Evolutionary conservation across 345 rosid genomes (phyloP), one percentile per base, ranked within the genome.

Genomic region (Iberis pinnata): DNA sequence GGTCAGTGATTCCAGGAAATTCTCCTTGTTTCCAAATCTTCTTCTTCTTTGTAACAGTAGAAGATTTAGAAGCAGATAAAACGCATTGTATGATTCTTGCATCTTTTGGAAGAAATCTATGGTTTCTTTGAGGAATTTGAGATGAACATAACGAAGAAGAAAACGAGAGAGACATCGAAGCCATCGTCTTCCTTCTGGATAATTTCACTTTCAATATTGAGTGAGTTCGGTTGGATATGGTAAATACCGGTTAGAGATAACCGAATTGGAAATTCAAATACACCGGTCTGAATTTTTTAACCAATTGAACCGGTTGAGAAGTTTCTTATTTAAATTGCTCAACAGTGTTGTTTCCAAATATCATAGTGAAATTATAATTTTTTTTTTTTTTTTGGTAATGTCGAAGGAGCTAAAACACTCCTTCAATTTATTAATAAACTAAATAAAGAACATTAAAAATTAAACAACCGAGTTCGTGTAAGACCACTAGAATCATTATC

Each of bases 21-120:
- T 86, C 89, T 0, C 87, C 97, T 47, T 68, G 68, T 49, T 86
- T 86, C 95, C 97, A 83, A 48, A 67, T 80, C 66, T 73, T 71
- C 79, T 70, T 84, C 62, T 56, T 82, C 47, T 68, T 64, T 6
- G 25, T 22, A 22, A 6, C 25, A 27, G n/a, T 10, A 17, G 79
- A 13, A 9, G 74, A 60, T 42, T 76, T 61, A 3, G 74, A 51
- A 51, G 75, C 43, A 3, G 75, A 58, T 12, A 60, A 58, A 7
- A 76, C 64, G 59, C 78, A 73, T 42, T 43, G 64, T 17, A 73
- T 25, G 13, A 24, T 29, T 42, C 25, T 47, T 22, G 39, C 13
- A 22, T 43, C 44, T 38, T 26, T 58, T 2, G 45, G 65, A 12
- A 2, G 54, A 43, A 56, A 39, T n/a, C 32, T 39, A 38, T 27